Evolutionary conservation across 768 basidiomycete species (phyloP), one percentile per base, ranked within the genome.

Genomic region (Pisolithus albus): DNA sequence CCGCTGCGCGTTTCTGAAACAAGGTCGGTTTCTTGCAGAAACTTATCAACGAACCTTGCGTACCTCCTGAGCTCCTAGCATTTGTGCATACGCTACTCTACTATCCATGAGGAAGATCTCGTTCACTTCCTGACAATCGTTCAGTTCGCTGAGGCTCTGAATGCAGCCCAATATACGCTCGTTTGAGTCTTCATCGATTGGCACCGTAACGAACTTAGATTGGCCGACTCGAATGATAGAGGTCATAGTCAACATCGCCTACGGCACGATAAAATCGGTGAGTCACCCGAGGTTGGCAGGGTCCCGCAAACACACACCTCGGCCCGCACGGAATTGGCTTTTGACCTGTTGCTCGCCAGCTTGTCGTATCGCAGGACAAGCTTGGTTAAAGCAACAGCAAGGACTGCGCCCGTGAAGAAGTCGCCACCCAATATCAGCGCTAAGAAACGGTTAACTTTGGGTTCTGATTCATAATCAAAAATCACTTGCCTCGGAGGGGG

Each of bases 241-340:
- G 1, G 93, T 86, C 96, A 99, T 97, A 65, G 98, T 92, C 49
- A 99, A 78, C 90, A 99, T 97, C 5, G 90, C 84, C 87, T 90
- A 59, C 15, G 54, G 9, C 18, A 30, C 39, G 49, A 49, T 4
- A 40, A 46, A 16, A 53, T 50, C 40, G 41, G 10, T 34, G 26
- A 21, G 11, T 38, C 7, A 21, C 10, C 44, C 47, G 16, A 19
- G 40, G 26, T 7, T 13, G 13, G 28, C 7, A 28, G 7, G 5
- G 16, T 16, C 32, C 51, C 15, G 48, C 19, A 16, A 23, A 16
- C 11, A 60, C 73, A 39, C 49, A 88, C 88, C 77, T 99, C 94
- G 11, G 96, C 96, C 26, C 88, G 80, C 6, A 97, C 71, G 6
- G 80, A 71, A 60, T 99, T 95, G 40, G 75, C 71, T 36, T 73